Evolutionary conservation across 257 asterid species (phyloP), one percentile per base, ranked within the genome.

Genomic region (Schizonepeta tenuifolia): DNA sequence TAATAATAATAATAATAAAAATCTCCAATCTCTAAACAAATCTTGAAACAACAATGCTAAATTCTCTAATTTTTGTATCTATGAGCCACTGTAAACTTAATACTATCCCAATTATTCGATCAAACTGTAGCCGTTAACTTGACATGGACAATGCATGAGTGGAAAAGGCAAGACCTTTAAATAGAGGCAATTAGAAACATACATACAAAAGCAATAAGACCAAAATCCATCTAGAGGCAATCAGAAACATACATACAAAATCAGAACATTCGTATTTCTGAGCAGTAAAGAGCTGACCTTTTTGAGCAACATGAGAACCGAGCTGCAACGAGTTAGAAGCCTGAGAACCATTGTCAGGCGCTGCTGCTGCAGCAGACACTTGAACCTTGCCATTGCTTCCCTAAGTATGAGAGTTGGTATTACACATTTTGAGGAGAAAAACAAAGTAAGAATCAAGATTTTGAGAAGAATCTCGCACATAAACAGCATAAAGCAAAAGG

Each of bases 361-460:
- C 77, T 24, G 26, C 26, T 24, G 65, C 64, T 4, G 70, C 67
- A 9, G 83, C 63, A 49, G 88, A 70, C 28, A 75, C 84, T 77
- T 75, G 88, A 64, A 81, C 82, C 72, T 78, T 88, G 44, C 50
- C 76, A 77, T 55, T 75, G 74, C 61, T 79, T 40, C 85, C 93
- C 97, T 90, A 71, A 17, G 64, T 14, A 76, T 70, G 5, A 47
- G 55, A 15, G 58, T 41, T 51, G 28, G 15, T 13, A 38, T 49
- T 31, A 28, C 49, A 68, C 51, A 46, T 47, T 47, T 17, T 40
- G 54, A 21, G 56, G 55, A 40, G 55, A 43, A 4, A 62, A 21
- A 15, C 14, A 47, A 60, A 1, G 54, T 5, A 26, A 44, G 21
- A 55, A 35, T 44, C 47, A 36, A 6, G 50, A 75, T 9, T 62